phyloP scores from a whole-genome alignment of 2,329 filamentous ascomycete genomes.

The Botrytis medusae region DNA sequence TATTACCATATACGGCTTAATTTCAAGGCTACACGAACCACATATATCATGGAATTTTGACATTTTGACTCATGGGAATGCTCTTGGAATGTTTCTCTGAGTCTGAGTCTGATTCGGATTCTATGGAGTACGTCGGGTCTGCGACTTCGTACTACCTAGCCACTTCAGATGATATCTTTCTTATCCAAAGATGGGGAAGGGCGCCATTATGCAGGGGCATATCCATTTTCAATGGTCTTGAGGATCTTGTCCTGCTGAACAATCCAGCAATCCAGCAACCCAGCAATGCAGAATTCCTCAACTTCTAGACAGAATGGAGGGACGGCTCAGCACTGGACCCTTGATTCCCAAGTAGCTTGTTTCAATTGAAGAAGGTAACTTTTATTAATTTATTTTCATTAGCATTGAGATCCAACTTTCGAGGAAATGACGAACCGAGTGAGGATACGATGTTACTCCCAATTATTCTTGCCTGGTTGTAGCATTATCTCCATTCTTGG shows the following conservation, averaged over 20 bases:
- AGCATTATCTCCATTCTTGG: neutral
- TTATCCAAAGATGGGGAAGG: neutral
- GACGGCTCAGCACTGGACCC: neutral
- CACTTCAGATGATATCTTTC: neutral
- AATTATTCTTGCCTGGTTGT: neutral
- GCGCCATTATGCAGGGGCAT: conserved; percentile 12
- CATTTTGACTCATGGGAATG: neutral
- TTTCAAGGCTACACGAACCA: neutral
- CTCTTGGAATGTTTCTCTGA: neutral
- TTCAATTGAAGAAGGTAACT: conserved; percentile 11
- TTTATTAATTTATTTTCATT: neutral
- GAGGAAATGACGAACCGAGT: neutral
- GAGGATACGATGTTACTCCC: conserved; percentile 18
- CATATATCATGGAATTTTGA: neutral
- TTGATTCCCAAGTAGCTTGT: neutral
- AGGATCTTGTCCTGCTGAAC: conserved; percentile 15
- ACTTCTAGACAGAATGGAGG: neutral
- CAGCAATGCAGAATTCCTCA: neutral
- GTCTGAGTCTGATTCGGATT: neutral
- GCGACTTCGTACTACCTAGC: neutral
- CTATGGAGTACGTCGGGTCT: neutral
- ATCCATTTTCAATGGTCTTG: neutral
- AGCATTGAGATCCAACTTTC: neutral
- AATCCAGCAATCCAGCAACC: neutral
- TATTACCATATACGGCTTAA: neutral